These are phyloP conservation scores for Penicillium sp. DNA, from an alignment of 2,329 filamentous ascomycete genomes.

Conservation along the genomic window DNA sequence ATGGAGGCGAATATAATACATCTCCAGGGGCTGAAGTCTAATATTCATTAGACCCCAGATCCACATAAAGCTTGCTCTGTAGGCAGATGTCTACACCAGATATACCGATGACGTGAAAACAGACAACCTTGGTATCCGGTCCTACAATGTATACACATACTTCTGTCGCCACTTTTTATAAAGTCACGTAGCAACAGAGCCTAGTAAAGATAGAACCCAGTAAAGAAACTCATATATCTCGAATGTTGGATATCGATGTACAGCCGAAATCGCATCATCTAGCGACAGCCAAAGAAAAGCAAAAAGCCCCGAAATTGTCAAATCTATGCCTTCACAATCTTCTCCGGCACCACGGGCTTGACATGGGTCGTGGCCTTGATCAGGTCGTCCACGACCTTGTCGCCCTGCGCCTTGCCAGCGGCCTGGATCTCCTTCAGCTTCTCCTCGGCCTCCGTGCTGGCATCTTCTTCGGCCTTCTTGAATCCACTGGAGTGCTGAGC, in stretches of 20 bases:
- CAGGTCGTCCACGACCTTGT: slow-evolving; percentile 78
- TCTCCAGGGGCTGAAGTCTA: no score
- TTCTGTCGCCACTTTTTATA: neutral
- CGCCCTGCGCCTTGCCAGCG: slow-evolving; percentile 76
- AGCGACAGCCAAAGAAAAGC: slow-evolving; percentile 15
- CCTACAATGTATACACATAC: neutral
- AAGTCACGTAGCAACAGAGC: neutral
- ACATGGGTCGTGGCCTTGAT: slow-evolving; percentile 83
- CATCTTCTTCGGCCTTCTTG: slow-evolving; percentile 75
- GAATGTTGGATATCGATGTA: slow-evolving; percentile 27
- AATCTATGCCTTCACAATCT: slow-evolving; percentile 39
- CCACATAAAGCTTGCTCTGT: neutral
- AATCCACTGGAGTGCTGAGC: slow-evolving; percentile 87
- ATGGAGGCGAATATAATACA: no score
- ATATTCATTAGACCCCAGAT: neutral
- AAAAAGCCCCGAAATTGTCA: slow-evolving; percentile 10
- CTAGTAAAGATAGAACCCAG: neutral
- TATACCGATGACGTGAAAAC: neutral
- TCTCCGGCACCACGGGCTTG: slow-evolving; percentile 67
- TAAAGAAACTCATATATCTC: slow-evolving; percentile 18
- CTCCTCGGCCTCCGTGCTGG: slow-evolving; percentile 75
- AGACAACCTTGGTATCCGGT: neutral
- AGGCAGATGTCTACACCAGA: neutral
- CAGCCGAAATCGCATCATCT: slow-evolving; percentile 22
- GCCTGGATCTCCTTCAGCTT: slow-evolving; percentile 81